Evolutionary conservation across 331 rosid genomes (phyloP), one percentile per base, ranked within the genome.

Genomic region (Arachis monticola): DNA sequence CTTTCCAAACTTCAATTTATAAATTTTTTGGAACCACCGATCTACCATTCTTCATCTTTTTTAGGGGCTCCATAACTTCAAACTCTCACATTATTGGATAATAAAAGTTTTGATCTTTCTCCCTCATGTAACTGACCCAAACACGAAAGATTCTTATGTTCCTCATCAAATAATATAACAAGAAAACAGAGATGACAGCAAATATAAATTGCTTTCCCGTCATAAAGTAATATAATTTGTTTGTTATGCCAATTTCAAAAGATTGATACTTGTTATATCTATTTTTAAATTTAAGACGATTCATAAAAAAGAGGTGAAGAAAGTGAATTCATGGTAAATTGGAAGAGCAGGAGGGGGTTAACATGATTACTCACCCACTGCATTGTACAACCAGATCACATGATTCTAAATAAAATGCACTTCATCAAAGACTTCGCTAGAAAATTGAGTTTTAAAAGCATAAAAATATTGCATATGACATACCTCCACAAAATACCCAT

Each of bases 401-500:
- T 44, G 38, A 50, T 38, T 31, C 50, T 57, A 9, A 63, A 69
- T 42, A 48, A n/a, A 67, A 74, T 2, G 64, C 51, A 66, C 59
- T 74, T 42, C 58, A 31, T 66, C 10, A 56, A 55, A 61, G 61
- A 8, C 9, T 59, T 72, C 38, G 32, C 8, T 63, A 64, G 5
- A 8, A 55, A n/a, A 55, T 7, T 41, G 67, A 70, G 67, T 53
- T 71, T 41, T 55, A 8, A 65, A 66, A 50, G 46, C 27, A 67
- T 61, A 73, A 44, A 60, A 60, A 60, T 57, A 48, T 7, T 42
- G 76, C 30, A 63, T 63, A 71, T 30, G 13, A 67, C 92, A 55
- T 94, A 92, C 97, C 99, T 92, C 99, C 97, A 94, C 77, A 95
- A 79, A 67, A 92, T 58, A 53, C 97, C 99, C 97, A 90, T 90